phyloP scores from a whole-genome alignment of 805 yeast genomes.

The Cyberlindnera xishuangbannaensis region DNA sequence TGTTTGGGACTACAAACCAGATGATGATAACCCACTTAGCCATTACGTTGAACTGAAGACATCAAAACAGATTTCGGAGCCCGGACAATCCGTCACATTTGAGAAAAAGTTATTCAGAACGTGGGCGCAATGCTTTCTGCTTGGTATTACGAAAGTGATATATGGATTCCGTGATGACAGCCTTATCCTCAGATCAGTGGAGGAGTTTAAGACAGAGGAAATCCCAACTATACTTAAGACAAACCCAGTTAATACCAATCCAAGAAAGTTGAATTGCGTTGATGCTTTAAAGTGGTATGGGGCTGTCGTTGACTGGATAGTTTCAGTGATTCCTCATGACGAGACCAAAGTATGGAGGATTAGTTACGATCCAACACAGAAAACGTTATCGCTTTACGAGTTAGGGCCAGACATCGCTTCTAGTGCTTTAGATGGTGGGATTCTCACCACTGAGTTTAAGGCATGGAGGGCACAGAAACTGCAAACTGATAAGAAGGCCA shows the following conservation, averaged over 20 bases:
- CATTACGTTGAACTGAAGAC: constrained; percentile 89
- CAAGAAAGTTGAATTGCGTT: constrained; percentile 57
- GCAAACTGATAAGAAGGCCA: constrained; percentile 3
- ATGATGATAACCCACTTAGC: constrained; percentile 34
- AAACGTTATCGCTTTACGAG: constrained; percentile 46
- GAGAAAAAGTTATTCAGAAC: constrained; percentile 72
- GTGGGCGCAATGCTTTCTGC: constrained; percentile 91
- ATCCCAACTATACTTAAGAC: constrained; percentile 65
- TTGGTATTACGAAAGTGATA: constrained; percentile 75
- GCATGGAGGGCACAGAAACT: constrained; percentile 47
- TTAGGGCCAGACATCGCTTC: constrained; percentile 34
- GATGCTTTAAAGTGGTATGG: constrained; percentile 84
- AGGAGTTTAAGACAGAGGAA: constrained; percentile 71
- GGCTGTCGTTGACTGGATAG: constrained; percentile 76
- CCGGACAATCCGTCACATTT: constrained; percentile 55
- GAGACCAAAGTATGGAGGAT: constrained; percentile 48
- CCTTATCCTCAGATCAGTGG: constrained; percentile 58
- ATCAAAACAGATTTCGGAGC: constrained; percentile 46
- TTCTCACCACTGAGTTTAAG: constrained; percentile 45
- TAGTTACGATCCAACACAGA: constrained; percentile 50
- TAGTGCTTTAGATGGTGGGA: constrained; percentile 33
- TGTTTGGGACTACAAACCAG: constrained; percentile 74
- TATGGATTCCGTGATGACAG: constrained; percentile 85
- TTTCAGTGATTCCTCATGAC: constrained; percentile 45
- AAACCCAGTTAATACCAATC: constrained; percentile 36